phyloP scores from a whole-genome alignment of 441 rosid genomes.

The Erodium texanum region DNA sequence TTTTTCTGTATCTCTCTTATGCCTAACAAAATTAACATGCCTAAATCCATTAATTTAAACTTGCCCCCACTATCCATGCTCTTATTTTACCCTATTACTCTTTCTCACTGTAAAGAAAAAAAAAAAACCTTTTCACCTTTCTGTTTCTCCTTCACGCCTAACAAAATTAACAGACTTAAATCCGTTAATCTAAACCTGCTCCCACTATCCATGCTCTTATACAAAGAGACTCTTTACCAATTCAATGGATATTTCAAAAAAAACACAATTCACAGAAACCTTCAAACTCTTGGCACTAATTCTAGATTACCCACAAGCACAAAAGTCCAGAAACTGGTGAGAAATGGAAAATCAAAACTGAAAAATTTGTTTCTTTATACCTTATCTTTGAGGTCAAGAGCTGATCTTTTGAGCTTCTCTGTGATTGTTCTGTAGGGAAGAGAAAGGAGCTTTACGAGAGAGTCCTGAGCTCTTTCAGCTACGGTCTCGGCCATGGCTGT shows the following conservation, averaged over 20 bases:
- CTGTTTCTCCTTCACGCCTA: no score
- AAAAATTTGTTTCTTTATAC: slow-evolving; percentile 19
- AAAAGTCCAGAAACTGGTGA: not conserved
- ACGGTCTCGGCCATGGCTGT: slow-evolving; percentile 12
- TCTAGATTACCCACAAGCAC: not conserved
- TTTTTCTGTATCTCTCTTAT: no score
- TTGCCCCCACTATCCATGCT: no score
- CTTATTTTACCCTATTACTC: no score
- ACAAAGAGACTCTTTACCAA: no score
- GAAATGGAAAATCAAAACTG: not conserved
- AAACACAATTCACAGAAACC: not conserved
- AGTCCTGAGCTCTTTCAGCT: slow-evolving; percentile 18
- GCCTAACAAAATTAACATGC: no score
- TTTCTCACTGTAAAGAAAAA: no score
- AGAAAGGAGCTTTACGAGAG: slow-evolving; percentile 31
- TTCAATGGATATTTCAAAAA: not conserved
- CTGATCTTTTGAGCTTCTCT: slow-evolving; percentile 31
- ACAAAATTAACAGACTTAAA: no score
- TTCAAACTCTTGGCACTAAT: not conserved
- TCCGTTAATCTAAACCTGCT: no score
- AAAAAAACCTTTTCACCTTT: no score
- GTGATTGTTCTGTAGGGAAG: slow-evolving; percentile 33
- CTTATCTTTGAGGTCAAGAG: slow-evolving; percentile 35
- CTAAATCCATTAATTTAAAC: no score
- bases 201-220: no score